These are phyloP conservation scores for Termitomyces sp. DNA, from an alignment of 768 basidiomycete genomes.

Conservation along the genomic window DNA sequence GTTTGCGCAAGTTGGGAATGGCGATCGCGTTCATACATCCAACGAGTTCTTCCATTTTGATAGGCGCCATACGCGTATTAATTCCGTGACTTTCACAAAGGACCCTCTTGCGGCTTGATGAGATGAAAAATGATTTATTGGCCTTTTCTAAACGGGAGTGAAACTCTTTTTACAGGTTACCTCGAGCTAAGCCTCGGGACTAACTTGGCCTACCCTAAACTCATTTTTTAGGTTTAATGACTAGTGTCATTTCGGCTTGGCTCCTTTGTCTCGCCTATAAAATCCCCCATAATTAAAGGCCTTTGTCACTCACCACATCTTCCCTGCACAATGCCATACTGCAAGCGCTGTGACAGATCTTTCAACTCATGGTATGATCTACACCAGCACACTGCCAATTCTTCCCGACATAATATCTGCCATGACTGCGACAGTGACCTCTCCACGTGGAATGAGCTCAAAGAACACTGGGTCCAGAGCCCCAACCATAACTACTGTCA, in stretches of 20 bases:
- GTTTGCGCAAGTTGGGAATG: neutral
- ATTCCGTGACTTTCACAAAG: neutral
- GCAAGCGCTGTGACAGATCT: constrained; percentile 32
- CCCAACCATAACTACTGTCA: constrained; percentile 47
- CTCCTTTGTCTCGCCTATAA: neutral
- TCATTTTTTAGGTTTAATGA: neutral
- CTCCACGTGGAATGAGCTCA: constrained; percentile 25
- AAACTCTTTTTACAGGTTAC: neutral
- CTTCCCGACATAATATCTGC: constrained; percentile 39
- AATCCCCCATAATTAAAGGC: neutral
- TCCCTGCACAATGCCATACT: constrained; percentile 22
- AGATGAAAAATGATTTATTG: neutral
- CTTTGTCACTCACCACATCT: too few species aligned
- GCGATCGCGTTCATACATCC: too few species aligned
- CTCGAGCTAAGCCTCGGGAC: neutral
- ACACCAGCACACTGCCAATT: constrained; percentile 29
- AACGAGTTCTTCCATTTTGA: neutral
- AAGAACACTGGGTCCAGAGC: constrained; percentile 50
- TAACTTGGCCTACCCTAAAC: neutral
- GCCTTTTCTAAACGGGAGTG: neutral
- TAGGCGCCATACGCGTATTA: neutral
- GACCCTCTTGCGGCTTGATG: neutral
- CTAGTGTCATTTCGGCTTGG: neutral
- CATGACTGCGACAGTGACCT: constrained; percentile 43
- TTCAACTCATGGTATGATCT: constrained; percentile 25